A percentile compares a stretch with the other conserved stretches of the same genome.
Evolutionary conservation across 225 moss, liverwort and hornwort species (phyloP).

Genomic region (Climacium dendroides): DNA sequence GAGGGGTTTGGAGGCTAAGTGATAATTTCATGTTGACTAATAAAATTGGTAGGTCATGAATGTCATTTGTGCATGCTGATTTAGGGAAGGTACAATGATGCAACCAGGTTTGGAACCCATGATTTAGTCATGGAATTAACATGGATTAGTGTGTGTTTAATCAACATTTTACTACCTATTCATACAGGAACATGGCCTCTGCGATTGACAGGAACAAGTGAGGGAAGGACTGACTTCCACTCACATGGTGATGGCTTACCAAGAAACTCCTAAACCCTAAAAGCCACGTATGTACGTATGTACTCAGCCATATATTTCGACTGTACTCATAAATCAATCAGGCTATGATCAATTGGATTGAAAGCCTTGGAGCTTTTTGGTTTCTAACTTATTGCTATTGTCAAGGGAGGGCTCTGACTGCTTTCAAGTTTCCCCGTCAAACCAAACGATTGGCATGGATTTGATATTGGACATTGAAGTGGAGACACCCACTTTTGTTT

Average conservation of each 20-base stretch:
- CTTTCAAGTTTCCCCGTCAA: background rate
- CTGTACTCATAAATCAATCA: constrained; percentile 3
- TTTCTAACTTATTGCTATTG: background rate
- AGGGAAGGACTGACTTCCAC: background rate
- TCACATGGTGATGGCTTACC: background rate
- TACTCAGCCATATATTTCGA: background rate
- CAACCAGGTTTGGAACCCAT: no score
- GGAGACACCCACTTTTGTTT: background rate
- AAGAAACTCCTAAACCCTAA: background rate
- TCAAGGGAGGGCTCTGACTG: background rate
- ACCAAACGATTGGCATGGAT: background rate
- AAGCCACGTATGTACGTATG: background rate
- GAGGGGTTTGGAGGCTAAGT: background rate
- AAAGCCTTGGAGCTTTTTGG: background rate
- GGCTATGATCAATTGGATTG: constrained; percentile 15
- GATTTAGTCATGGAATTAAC: background rate
- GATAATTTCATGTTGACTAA: background rate
- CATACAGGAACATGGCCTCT: background rate
- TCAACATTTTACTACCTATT: background rate
- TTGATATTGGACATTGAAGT: background rate
- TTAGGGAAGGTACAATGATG: background rate
- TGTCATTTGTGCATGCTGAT: background rate
- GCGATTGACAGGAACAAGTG: background rate
- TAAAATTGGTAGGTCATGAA: background rate
- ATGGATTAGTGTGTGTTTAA: background rate